Evolutionary conservation across 805 yeast genomes (phyloP).

Genomic region (Scheffersomyces coipomensis): DNA sequence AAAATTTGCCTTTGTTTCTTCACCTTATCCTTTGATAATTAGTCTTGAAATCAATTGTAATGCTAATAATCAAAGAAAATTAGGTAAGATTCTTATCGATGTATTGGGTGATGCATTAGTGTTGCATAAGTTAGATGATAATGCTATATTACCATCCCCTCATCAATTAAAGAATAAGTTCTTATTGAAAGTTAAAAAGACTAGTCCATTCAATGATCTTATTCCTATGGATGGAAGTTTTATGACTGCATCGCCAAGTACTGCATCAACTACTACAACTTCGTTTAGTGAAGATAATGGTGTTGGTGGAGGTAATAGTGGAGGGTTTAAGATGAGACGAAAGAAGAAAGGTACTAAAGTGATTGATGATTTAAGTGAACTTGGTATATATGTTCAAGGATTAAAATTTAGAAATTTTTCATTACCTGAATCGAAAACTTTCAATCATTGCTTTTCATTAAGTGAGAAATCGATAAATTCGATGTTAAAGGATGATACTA

Average conservation of each 20-base stretch:
- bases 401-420: conserved; percentile 78
- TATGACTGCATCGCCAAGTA: conserved; percentile 13
- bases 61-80: conserved; percentile 59
- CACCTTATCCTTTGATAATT: conserved; percentile 81
- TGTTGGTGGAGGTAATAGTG: conserved; percentile 6
- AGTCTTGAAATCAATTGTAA: conserved; percentile 86
- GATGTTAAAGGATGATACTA: conserved; percentile 62
- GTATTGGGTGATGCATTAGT: conserved; percentile 61
- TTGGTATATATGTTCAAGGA: conserved; percentile 77
- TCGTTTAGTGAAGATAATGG: conserved; percentile 42
- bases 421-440: conserved; percentile 77
- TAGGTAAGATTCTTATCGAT: conserved; percentile 51
- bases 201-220: conserved; percentile 20
- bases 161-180: conserved; percentile 65
- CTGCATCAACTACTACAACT: conserved; percentile 36
- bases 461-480: conserved; percentile 68
- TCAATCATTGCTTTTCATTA: conserved; percentile 82
- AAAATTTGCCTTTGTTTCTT: conserved; percentile 84
- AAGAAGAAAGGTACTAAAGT: conserved; percentile 20
- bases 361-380: conserved; percentile 45
- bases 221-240: conserved; percentile 19
- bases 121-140: conserved; percentile 31
- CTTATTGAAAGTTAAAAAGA: conserved; percentile 74
- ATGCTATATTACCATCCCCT: conserved; percentile 65
- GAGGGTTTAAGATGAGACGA: conserved; percentile 20